Base-by-base conservation (phyloP, 768 basidiomycete genomes). In the Hydnomerulius pinastri region DNA sequence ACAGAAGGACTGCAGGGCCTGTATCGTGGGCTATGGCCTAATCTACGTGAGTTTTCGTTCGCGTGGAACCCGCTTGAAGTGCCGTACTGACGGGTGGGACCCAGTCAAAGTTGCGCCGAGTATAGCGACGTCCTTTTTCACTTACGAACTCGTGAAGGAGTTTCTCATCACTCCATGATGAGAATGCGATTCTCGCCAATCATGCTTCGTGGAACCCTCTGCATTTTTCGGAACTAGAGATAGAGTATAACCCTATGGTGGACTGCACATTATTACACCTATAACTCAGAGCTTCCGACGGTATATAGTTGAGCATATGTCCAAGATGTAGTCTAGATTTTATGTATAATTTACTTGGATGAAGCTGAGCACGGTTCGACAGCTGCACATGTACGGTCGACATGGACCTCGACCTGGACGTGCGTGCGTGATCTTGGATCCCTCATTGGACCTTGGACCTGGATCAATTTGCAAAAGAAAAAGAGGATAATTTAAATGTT, bases 41-140 rank as follows among this genome's bases (percentile, higher is more conserved):
- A 93, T 68, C 71, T 93, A 46, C 78, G 91, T 92, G 70, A 72
- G 90, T 58, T 51, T 51, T 48, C 47, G 18, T 35, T 32, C 15
- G 20, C 13, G 37, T 40, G 42, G 38, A 47, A 44, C 50, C 23
- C 41, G 36, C 32, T n/a, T n/a, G 45, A 41, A 35, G 42, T 18
- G 33, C 49, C 44, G 49, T 33, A 46, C 55, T 21, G 57, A 55
- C 43, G 48, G 36, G 37, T 27, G 23, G 29, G 41, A 42, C 37
- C 51, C 67, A 92, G 90, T 93, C 53, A 92, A 93, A 66, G 91
- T 92, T n/a, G 86, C 90, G 1, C 91, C 91, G 17, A 90, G 88
- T 63, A 92, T 92, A 52, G 89, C 91, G 29, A 92, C 87, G 30
- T 86, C 85, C 27, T 91, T 92, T 65, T 90, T 88, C 73, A 87